Evolutionary conservation across 148 eudicot species (phyloP).

Genomic region (Cornus controversa): DNA sequence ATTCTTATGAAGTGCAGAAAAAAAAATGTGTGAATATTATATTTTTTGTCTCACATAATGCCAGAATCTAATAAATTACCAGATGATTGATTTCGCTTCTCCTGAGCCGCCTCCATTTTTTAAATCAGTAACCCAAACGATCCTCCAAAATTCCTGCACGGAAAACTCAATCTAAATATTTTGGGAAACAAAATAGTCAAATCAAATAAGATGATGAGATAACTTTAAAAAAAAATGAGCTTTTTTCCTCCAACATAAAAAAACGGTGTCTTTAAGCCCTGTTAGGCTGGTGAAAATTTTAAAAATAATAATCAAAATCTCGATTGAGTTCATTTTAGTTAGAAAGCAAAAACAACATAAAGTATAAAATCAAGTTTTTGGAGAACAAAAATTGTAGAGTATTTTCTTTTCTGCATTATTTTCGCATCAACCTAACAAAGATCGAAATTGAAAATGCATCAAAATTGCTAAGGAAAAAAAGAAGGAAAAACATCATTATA

Average conservation of each 20-base stretch:
- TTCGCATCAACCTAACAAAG: not conserved
- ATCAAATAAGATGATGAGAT: too few relatives aligned
- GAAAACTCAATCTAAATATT: not conserved
- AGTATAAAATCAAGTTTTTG: too few relatives aligned
- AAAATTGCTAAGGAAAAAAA: too few relatives aligned
- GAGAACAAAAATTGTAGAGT: too few relatives aligned
- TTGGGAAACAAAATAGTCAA: not conserved
- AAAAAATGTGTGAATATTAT: not conserved
- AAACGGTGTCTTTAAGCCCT: too few relatives aligned
- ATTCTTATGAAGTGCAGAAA: too few relatives aligned
- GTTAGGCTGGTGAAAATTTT: too few relatives aligned
- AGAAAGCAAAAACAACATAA: not conserved
- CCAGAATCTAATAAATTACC: conserved; percentile 21
- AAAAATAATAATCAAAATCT: too few relatives aligned
- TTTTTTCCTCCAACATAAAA: too few relatives aligned
- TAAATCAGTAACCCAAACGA: not conserved
- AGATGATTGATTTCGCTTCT: conserved; percentile 32
- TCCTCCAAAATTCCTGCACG: not conserved
- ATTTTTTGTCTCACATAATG: not conserved
- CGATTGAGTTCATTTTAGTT: not conserved
- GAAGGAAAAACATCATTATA: too few relatives aligned
- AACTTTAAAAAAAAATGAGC: too few relatives aligned
- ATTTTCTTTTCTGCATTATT: not conserved
- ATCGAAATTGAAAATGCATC: too few relatives aligned
- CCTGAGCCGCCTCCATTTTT: conserved; percentile 34